A percentile compares a stretch with the other conserved stretches of the same genome.
Conservation (phyloP, 2,329 filamentous ascomycete genomes). For the Aspergillus sp. region DNA sequence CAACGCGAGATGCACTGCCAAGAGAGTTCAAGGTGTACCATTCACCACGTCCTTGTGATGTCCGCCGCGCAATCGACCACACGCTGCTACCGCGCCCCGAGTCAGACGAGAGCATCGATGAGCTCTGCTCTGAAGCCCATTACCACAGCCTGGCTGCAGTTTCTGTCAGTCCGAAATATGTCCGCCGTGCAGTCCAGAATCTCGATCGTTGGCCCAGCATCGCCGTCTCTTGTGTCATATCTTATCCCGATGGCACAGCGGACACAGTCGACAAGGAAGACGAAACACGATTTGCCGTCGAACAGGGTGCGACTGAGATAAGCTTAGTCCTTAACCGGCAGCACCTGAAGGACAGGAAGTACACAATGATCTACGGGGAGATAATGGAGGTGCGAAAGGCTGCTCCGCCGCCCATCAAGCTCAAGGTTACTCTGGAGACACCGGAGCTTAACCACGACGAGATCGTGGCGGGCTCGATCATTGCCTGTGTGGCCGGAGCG, state of each 20-base stretch:
- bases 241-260: slow-evolving; percentile 53
- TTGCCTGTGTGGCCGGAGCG: slow-evolving; percentile 46
- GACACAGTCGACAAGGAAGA: slow-evolving; percentile 43
- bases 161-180: slow-evolving; percentile 48
- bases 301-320: slow-evolving; percentile 47
- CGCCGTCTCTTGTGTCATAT: slow-evolving; percentile 51
- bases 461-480: slow-evolving; percentile 46
- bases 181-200: slow-evolving; percentile 43
- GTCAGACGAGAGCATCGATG: slow-evolving; percentile 43
- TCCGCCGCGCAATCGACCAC: slow-evolving; percentile 36
- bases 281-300: slow-evolving; percentile 44
- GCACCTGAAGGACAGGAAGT: slow-evolving; percentile 38
- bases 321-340: slow-evolving; percentile 53
- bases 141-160: slow-evolving; percentile 41
- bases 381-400: slow-evolving; percentile 45
- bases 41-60: slow-evolving; percentile 16
- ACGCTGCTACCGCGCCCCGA: slow-evolving; percentile 36
- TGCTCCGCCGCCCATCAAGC: slow-evolving; percentile 33
- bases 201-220: slow-evolving; percentile 39
- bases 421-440: slow-evolving; percentile 55
- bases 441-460: slow-evolving; percentile 42
- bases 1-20: slow-evolving; percentile 19
- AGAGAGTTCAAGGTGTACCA: slow-evolving; percentile 14
- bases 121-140: slow-evolving; percentile 48
- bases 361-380: slow-evolving; percentile 45